Evolutionary conservation across 495 filamentous ascomycete species (phyloP), one percentile per base, ranked within the genome.

Genomic region (Baudoinia panamericana): DNA sequence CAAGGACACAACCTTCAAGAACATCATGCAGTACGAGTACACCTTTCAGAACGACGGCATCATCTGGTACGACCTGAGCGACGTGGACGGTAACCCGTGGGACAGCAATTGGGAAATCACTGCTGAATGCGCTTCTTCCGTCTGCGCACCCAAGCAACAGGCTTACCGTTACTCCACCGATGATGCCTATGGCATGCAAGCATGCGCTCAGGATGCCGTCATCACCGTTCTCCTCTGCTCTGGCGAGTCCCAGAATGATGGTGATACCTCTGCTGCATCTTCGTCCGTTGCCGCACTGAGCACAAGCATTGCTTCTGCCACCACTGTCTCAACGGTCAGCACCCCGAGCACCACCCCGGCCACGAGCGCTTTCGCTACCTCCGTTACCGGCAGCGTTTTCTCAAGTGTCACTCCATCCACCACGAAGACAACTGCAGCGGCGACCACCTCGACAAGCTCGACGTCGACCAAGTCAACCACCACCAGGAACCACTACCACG

Each of bases 11-110:
- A 6, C 18, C 10, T 30, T 39, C 27, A 26, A 7, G 26, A 44
- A 52, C 41, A 45, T 55, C 44, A 36, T 55, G 35, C 52, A 55
- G 30, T 55, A 51, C 33, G 52, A 55, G 40, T 51, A 47, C 36
- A 55, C 52, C 36, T 55, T 45, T 31, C 48, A 51, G 30, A 32
- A 49, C 39, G 48, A 52, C 21, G 52, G 45, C 34, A 48, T 28
- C 38, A 55, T 55, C 39, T 55, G 52, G 52, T 55, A 45, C 31
- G 52, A 55, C 42, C 36, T 55, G 22, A 51, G 48, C 44, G 48
- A 47, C 7, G 52, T 55, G 13, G 39, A 55, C 32, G 52, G 52
- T 36, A 52, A 55, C 35, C 52, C 52, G 15, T 55, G 48, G 48
- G 19, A 45, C 31, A 39, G 28, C 17, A 39, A 55, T 45, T 55